Base-by-base conservation (phyloP, 129 eudicot species). In the Glebionis coronaria region DNA sequence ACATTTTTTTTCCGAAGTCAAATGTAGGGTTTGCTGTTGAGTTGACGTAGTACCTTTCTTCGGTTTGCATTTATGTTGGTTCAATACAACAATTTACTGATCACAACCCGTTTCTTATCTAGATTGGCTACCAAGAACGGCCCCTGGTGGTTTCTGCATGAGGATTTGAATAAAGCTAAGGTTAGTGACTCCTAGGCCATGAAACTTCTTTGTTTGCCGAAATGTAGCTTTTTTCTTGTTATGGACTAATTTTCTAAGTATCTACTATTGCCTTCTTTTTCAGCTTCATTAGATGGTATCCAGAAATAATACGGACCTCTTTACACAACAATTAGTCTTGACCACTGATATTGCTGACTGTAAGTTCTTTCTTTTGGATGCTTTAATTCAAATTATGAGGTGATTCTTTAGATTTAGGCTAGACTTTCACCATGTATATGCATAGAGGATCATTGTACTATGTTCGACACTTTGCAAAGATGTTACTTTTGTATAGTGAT, bases 91-190 rank as follows among this genome's bases (percentile, higher is more conserved):
- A 40, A 27, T 57, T 53, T 64, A 49, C 23, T 55, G 42, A 65
- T 63, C 29, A 59, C 25, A 16, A 44, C 47, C 8, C 57, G 52
- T n/a, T 61, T 51, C 18, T 62, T 69, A 31, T 35, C 9, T 83
- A 90, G 97, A 71, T 73, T 90, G 27, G 47, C 67, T 42, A 76
- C 81, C 57, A 76, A 66, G 62, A 80, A 73, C 12, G 86, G 94
- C 44, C 97, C 97, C 0, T 90, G 94, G 97, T 86, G 97, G 97
- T 90, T 90, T 77, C 74, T 90, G 61, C 90, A 90, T 71, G 70
- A 73, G 49, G 90, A 81, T 66, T 56, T 68, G 70, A 75, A 78
- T 20, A 73, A 49, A 70, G 49, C 78, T 45, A 67, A 81, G 90
- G 87, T 84, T 19, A 63, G 81, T 58, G 35, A 42, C 16, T 68